Evolutionary conservation across 331 rosid species (phyloP), one percentile per base, ranked within the genome.

Genomic region (Cydonia oblonga): DNA sequence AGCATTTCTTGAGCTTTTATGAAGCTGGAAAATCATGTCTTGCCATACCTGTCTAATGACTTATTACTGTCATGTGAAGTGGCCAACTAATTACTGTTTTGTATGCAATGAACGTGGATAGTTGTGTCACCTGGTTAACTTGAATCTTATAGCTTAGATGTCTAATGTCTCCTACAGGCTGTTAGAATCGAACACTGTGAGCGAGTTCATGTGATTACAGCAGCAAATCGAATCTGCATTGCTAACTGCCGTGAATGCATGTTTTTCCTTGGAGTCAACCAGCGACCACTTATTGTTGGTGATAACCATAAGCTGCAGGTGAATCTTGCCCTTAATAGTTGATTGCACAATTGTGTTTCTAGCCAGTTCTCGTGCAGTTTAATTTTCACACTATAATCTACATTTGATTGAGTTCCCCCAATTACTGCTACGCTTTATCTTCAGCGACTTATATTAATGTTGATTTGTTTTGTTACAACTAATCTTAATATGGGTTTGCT

Each of bases 281-380:
- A 95, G 77, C 91, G 85, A 74, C 98, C 98, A 12, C 97, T 95
- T 79, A 80, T 91, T 68, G 72, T 95, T 82, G 98, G 98, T 66
- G 98, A 95, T 82, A 95, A 95, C 84, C 98, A 95, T 78, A 95
- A 91, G 81, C 80, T 95, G 83, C 98, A 95, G 96, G 98, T 84
- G 59, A 80, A 85, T 76, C 18, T 68, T 69, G 68, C 72, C 52
- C 65, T 16, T 30, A 72, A 57, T 9, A 51, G 61, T 58, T 73
- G 33, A 25, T 70, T 62, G 58, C 63, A 16, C 52, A 38, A 22
- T 78, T 51, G 64, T 73, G 70, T 81, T 74, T 20, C 59, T 49
- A 57, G 53, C 74, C 54, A 25, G 29, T 33, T 18, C 26, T 53
- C 2, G 1, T 3, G 26, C 33, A 40, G 29, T 23, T 46, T 63